Percentiles rank a stretch among this genome's conserved stretches.
Conservation (phyloP, 2,329 filamentous ascomycete species). For the Neonectria ditissima region DNA sequence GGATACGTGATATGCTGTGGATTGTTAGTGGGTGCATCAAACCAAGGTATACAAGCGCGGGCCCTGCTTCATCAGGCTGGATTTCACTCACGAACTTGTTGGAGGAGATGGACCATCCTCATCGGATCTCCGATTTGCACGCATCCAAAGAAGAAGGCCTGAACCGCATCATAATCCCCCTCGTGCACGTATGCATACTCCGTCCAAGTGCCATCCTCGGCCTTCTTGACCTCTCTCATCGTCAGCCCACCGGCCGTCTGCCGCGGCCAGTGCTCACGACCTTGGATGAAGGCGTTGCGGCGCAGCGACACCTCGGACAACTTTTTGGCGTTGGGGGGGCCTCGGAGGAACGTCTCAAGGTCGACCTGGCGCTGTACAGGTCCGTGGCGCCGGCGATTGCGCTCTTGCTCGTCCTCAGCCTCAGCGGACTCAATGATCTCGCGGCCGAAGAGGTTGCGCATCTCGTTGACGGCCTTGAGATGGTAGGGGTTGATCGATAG, state of each 20-base stretch:
- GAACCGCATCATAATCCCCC: slow-evolving; percentile 76
- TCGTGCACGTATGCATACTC: slow-evolving; percentile 86
- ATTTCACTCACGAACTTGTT: slow-evolving; percentile 50
- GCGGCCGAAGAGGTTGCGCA: slow-evolving; percentile 73
- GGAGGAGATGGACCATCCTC: slow-evolving; percentile 79
- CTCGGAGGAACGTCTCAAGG: slow-evolving; percentile 65
- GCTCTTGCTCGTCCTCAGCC: slow-evolving; percentile 61
- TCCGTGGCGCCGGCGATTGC: slow-evolving; percentile 50
- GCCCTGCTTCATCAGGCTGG: background rate
- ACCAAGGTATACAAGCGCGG: background rate
- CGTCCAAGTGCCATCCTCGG: slow-evolving; percentile 63
- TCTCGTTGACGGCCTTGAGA: slow-evolving; percentile 90
- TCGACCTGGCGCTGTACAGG: slow-evolving; percentile 65
- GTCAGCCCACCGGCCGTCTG: slow-evolving; percentile 83
- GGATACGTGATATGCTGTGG: slow-evolving; percentile 85
- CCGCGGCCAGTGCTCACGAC: slow-evolving; percentile 87
- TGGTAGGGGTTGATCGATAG: slow-evolving; percentile 72
- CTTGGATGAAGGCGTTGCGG: slow-evolving; percentile 86
- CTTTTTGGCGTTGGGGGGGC: slow-evolving; percentile 64
- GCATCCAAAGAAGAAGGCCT: slow-evolving; percentile 79
- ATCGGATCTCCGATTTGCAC: slow-evolving; percentile 90
- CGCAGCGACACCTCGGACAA: slow-evolving; percentile 78
- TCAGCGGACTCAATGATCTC: slow-evolving; percentile 68
- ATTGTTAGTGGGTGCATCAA: slow-evolving; percentile 5
- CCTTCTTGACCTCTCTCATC: slow-evolving; percentile 72